These are phyloP conservation scores for Mediolabrus comicus DNA, from an alignment of 108 stramenopile genomes.

Conservation along the genomic window DNA sequence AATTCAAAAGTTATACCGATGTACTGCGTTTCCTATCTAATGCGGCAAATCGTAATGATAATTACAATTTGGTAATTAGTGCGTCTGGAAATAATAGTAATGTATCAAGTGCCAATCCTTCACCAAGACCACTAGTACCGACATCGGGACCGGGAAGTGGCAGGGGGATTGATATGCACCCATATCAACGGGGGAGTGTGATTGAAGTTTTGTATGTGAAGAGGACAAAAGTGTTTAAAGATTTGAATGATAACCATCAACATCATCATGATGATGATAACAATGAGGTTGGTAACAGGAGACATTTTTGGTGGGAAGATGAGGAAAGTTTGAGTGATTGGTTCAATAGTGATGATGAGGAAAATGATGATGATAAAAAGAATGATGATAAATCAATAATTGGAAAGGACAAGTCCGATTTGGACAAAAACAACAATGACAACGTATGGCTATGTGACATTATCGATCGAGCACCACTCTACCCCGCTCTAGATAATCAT, in stretches of 20 bases:
- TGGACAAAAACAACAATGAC: conserved; percentile 12
- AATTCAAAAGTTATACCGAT: conserved; percentile 3
- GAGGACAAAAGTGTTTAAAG: conserved; percentile 43
- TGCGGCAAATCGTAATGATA: neutral
- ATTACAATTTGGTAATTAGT: neutral
- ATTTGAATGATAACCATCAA: neutral
- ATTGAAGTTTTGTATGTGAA: conserved; percentile 76
- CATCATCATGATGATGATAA: neutral
- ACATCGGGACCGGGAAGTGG: conserved; percentile 36
- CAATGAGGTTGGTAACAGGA: neutral
- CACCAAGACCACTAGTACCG: neutral
- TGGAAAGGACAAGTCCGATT: neutral
- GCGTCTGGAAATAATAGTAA: neutral
- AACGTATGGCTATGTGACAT: conserved; percentile 76
- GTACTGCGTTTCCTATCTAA: neutral
- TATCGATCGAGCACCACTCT: conserved; percentile 70
- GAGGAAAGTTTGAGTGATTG: conserved; percentile 13
- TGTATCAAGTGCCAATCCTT: neutral
- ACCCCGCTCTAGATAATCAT: conserved; percentile 10
- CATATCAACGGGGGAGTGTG: conserved; percentile 79
- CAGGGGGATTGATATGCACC: conserved; percentile 71
- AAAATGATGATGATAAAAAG: conserved; percentile 14
- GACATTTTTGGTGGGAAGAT: conserved; percentile 3
- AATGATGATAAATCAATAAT: neutral
- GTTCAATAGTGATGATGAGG: conserved; percentile 28